Evolutionary conservation across 257 asterid species (phyloP), one percentile per base, ranked within the genome.

Genomic region (Solanum pennellii): DNA sequence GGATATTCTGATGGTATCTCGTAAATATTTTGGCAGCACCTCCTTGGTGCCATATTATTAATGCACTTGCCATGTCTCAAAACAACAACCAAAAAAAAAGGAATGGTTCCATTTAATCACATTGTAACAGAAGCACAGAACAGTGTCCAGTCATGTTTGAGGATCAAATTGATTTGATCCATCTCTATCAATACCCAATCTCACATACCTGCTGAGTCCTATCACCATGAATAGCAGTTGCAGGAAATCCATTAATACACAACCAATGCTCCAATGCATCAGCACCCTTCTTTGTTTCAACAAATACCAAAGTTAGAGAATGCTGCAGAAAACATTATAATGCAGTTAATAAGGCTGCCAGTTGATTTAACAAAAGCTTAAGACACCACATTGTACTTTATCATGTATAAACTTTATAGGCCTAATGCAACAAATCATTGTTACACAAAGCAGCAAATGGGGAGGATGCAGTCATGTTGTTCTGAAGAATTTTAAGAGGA

Each of bases 261-360:
- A 95, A 88, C 97, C 96, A 95, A 86, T 94, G 88, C 86, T 94
- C 98, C 93, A 95, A 92, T 18, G 98, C 90, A 87, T 95, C 98
- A 72, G 98, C 98, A 88, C 98, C 97, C 86, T 93, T 94, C 94
- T 95, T 95, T 41, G 98, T 95, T 91, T 95, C 98, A 90, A 95
- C 98, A 87, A 95, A 95, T 83, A 95, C 98, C 86, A 95, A 89
- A 69, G 97, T 93, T 59, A 94, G 94, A 82, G 95, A 85, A 87
- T 94, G 97, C 98, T 93, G 96, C 92, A 89, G 87, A 87, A 87
- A 87, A 76, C 44, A 88, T 59, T 44, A 66, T 49, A 87, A 66
- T 14, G 59, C 76, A 87, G 71, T 86, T 77, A 88, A 21, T 68
- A 42, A 73, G 14, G 18, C 66, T 52, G 52, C 44, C 82, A 75